Evolutionary conservation across 2,329 filamentous ascomycete genomes (phyloP).

Genomic region (Amauroascus niger): DNA sequence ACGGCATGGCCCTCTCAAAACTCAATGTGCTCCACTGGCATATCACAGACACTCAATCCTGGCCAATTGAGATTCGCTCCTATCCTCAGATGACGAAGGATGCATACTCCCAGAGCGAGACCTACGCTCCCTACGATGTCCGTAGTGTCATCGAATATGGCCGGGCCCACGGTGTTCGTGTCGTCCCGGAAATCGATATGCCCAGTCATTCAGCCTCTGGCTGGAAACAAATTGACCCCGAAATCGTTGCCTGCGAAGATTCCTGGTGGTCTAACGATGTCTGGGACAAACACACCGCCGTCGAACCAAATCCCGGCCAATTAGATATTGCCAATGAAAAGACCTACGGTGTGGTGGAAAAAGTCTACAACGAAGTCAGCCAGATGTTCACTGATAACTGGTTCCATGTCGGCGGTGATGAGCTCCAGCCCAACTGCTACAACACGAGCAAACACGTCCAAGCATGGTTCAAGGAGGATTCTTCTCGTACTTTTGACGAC

Average conservation of each 20-base stretch:
- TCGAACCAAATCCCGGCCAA: conserved; percentile 49
- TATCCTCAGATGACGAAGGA: conserved; percentile 47
- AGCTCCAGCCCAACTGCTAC: conserved; percentile 48
- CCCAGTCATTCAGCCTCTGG: conserved; percentile 49
- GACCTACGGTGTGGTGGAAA: conserved; percentile 46
- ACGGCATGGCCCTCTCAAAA: conserved; percentile 48
- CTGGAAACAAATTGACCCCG: conserved; percentile 48
- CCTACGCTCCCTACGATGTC: conserved; percentile 39
- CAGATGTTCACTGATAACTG: conserved; percentile 43
- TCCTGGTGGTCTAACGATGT: conserved; percentile 54
- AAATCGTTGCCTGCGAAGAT: conserved; percentile 47
- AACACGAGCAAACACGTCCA: conserved; percentile 45
- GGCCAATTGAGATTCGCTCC: conserved; percentile 43
- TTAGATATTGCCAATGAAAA: conserved; percentile 48
- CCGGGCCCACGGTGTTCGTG: conserved; percentile 47
- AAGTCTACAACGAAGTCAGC: conserved; percentile 47
- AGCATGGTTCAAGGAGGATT: conserved; percentile 44
- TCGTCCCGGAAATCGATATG: conserved; percentile 55
- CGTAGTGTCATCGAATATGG: conserved; percentile 42
- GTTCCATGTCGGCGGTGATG: conserved; percentile 50
- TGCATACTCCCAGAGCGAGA: conserved; percentile 44
- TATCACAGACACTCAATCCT: conserved; percentile 47
- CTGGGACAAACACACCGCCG: conserved; percentile 46
- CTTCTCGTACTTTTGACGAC: conserved; percentile 43
- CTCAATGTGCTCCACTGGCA: conserved; percentile 52